phyloP scores from a whole-genome alignment of 2,329 filamentous ascomycete species.

The Hypomyces rosellus region DNA sequence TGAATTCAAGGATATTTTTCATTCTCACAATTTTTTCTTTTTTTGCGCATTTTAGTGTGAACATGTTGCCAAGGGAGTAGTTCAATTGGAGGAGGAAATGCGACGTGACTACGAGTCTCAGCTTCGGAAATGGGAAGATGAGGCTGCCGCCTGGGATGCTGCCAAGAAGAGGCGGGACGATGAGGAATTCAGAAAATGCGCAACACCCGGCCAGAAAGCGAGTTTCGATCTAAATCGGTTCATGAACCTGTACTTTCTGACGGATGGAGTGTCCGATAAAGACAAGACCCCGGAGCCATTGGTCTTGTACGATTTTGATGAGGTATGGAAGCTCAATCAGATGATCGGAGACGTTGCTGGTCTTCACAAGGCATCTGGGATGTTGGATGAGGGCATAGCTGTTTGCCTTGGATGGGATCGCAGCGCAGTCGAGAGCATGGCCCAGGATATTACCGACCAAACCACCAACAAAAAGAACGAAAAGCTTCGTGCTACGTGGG shows the following conservation, averaged over 20 bases:
- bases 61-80: background rate
- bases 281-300: background rate
- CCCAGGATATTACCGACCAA: background rate
- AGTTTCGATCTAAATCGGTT: background rate
- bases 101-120: conserved; percentile 8
- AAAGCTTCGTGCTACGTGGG: background rate
- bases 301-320: background rate
- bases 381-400: background rate
- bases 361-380: background rate
- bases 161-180: conserved; percentile 1
- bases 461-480: background rate
- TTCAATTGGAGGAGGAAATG: conserved; percentile 5
- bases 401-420: background rate
- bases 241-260: background rate
- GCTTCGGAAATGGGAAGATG: background rate
- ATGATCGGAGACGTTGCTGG: background rate
- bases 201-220: conserved; percentile 1
- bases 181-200: background rate
- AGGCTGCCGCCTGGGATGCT: background rate
- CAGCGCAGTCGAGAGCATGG: background rate
- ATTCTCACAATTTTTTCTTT: background rate
- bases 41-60: background rate
- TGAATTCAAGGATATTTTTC: background rate
- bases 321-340: background rate
- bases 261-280: background rate